Evolutionary conservation across 2,329 filamentous ascomycete species (phyloP).

Genomic region (Laburnicola sp.): DNA sequence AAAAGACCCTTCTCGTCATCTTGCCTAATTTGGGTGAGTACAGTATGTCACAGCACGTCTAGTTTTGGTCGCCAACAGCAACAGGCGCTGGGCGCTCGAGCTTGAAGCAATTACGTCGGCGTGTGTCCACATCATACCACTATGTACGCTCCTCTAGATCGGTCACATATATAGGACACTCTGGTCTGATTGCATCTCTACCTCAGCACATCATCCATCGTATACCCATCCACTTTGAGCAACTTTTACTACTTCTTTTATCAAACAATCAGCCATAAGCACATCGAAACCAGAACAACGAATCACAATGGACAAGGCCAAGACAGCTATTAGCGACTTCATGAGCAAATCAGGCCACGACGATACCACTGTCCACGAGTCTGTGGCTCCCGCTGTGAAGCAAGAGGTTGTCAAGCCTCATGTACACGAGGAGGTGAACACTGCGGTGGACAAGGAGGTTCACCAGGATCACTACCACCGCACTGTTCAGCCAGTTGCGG

Average conservation of each 20-base stretch:
- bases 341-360: slow-evolving; percentile 64
- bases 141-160: too few species aligned
- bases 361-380: slow-evolving; percentile 70
- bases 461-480: slow-evolving; percentile 75
- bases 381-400: slow-evolving; percentile 61
- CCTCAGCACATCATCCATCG: neutral
- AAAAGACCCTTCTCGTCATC: too few species aligned
- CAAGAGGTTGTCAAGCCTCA: slow-evolving; percentile 64
- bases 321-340: slow-evolving; percentile 64
- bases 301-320: slow-evolving; percentile 62
- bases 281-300: slow-evolving; percentile 4
- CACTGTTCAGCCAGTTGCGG: slow-evolving; percentile 65
- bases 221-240: neutral
- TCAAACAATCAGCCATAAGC: slow-evolving; percentile 1
- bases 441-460: slow-evolving; percentile 68
- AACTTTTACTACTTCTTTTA: slow-evolving; percentile 3
- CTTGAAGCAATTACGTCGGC: slow-evolving; percentile 13
- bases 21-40: neutral
- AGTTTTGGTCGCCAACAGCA: neutral
- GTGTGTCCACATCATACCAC: neutral
- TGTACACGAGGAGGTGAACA: slow-evolving; percentile 64
- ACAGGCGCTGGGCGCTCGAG: neutral
- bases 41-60: slow-evolving; percentile 3
- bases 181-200: neutral
- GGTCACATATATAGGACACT: neutral